Base-by-base conservation (phyloP, 192 early-diverging fungal genomes). In the Coemansia sp. region DNA sequence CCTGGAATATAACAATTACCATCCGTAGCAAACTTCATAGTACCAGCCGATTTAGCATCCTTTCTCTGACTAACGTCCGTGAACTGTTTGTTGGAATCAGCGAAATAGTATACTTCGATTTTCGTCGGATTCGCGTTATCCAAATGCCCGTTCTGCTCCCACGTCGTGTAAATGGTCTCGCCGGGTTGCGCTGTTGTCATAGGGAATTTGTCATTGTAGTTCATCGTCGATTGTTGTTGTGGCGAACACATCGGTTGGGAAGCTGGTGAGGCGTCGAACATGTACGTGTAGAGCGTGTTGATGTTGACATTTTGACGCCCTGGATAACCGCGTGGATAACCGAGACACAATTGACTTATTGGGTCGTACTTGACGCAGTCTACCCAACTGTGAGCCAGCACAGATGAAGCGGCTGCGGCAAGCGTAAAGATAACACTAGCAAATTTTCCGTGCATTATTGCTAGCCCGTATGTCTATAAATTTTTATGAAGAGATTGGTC, bases 91-190 rank as follows among this genome's bases (percentile, higher is more conserved):
- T 41, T 49, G 3, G 71, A 39, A 49, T 70, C 69, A 1, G 71
- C 47, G 38, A 69, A 87, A 22, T 81, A 85, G 39, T 76, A 65
- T 20, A 87, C 76, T 34, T 80, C 39, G 20, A 85, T 40, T 46
- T 82, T 68, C 2, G 83, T 85, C 20, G 85, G 75, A 10, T 68
- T 74, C 6, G 73, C 40, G 66, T 80, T 68, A 68, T 86, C 65
- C 67, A 87, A 52, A 43, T 90, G 89, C 0, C 89, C 89, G 63
- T 90, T 90, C 44, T 74, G 65, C 73, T 90, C 64, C 85, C 88
- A 90, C 11, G 73, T 66, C 24, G 86, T 75, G 47, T 79, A 81
- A 3, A 87, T 64, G 38, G 73, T 83, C 65, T 88, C 75, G 52
- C 89, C 89, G 6, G 89, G 80, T 46, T 74, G 70, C 12, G 70